A percentile compares a stretch with the other conserved stretches of the same genome.
phyloP scores from a whole-genome alignment of 768 basidiomycete species.

The Podaxis mareebaensis region DNA sequence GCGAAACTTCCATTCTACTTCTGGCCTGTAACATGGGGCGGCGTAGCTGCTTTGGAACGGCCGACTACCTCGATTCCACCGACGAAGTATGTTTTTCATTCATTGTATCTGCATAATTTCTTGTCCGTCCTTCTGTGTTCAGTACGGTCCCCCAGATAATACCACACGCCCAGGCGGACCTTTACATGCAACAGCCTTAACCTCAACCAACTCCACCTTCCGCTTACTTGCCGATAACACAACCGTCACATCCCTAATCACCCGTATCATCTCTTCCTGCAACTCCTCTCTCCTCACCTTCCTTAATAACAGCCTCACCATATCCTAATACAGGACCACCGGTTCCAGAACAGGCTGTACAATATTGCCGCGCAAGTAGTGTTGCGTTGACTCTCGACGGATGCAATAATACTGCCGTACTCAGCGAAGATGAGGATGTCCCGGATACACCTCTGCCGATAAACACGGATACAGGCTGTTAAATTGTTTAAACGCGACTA shows the following conservation, averaged over 20 bases:
- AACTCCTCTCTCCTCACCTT: slow-evolving; percentile 30
- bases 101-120: neutral
- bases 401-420: slow-evolving; percentile 61
- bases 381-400: slow-evolving; percentile 61
- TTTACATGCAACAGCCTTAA: slow-evolving; percentile 40
- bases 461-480: slow-evolving; percentile 50
- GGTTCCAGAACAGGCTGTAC: slow-evolving; percentile 53
- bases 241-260: slow-evolving; percentile 41
- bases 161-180: slow-evolving; percentile 46
- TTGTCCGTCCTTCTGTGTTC: neutral
- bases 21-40: slow-evolving; percentile 51
- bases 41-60: slow-evolving; percentile 21
- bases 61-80: slow-evolving; percentile 23
- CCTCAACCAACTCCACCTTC: slow-evolving; percentile 35
- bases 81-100: slow-evolving; percentile 35
- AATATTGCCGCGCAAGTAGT: slow-evolving; percentile 70
- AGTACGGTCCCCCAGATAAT: slow-evolving; percentile 46
- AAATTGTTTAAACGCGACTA: slow-evolving; percentile 61
- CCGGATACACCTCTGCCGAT: slow-evolving; percentile 52
- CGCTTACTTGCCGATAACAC: slow-evolving; percentile 45
- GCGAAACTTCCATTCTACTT: slow-evolving; percentile 59
- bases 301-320: slow-evolving; percentile 32
- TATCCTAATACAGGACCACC: slow-evolving; percentile 19
- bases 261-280: slow-evolving; percentile 29
- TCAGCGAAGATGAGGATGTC: slow-evolving; percentile 36